Evolutionary conservation across 441 rosid genomes (phyloP), one percentile per base, ranked within the genome.

Genomic region (Adansonia gregorii): DNA sequence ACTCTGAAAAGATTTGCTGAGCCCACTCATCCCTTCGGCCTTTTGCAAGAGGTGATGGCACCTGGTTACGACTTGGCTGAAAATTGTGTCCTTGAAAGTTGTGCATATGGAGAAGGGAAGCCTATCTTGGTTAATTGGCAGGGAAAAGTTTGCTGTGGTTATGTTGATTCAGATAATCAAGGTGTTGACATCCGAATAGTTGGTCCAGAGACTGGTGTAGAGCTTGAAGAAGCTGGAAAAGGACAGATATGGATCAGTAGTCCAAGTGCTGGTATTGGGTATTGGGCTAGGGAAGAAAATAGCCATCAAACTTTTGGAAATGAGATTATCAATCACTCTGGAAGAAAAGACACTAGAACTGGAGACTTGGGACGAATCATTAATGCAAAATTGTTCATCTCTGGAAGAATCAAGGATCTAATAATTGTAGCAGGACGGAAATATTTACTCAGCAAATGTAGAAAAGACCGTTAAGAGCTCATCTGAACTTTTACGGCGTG

Each of bases 61-160:
- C 92, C 93, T 55, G 95, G 95, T 69, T 91, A 91, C 81, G 93
- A 93, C 56, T 83, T 91, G 87, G 96, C 93, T 2, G 93, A 91
- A 76, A 89, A 91, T 68, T 89, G 93, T 75, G 93, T 91, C 51
- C 89, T 91, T 81, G 96, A 88, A 59, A 85, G 88, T 67, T 91
- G 92, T 75, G 96, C 96, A 15, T 90, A 74, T 78, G 93, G 96
- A 31, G 87, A 84, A 80, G 86, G 86, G 63, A 85, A 84, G 78
- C 89, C 93, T 5, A 86, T 90, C 81, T 78, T 84, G 76, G 77
- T 89, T 72, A 93, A 91, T 51, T 91, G 96, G 92, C 92, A 91
- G 72, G 89, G 89, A 74, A 82, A 92, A 81, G 85, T 91, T 52
- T 90, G 92, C 60, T 91, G 93, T 27, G 93, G 96, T 27, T 91